Base-by-base conservation (phyloP, 2,329 filamentous ascomycete species). In the Sporothrix variecibatus region DNA sequence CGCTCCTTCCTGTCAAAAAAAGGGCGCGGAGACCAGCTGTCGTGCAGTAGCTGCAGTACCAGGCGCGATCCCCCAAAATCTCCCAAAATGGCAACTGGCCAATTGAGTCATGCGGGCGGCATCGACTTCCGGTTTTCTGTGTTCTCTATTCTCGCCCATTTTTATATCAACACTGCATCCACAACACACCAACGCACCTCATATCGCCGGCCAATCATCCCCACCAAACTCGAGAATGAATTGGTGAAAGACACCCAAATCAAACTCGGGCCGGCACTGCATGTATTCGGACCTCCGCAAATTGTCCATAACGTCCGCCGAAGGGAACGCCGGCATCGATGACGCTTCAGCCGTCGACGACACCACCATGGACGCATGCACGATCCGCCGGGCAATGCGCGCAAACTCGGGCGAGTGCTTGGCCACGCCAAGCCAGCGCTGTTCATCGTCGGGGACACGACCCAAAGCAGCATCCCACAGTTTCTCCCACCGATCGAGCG, bases 371-470 rank as follows among this genome's bases (percentile, higher is more conserved):
- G 38, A 20, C 26, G 49, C 43, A 17, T 51, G 15, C 1, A 53
- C 12, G 12, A 69, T 69, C 2, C 26, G 40, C 65, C 65, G n/a
- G 12, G 43, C 26, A 20, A 53, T 51, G 11, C 17, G 43, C 6
- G 65, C 43, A 23, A 69, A 69, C 43, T 69, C 65, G 12, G 65
- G 65, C 23, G 65, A 20, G 28, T 69, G 40, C 15, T 34, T 31
- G 43, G 65, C 43, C 17, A 69, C 46, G 8, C 65, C 65, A 26
- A 51, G 43, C 65, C 65, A 53, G 38, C 65, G 26, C 15, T 51
- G 65, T 8, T 69, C 26, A 8, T 51, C 65, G 1, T 28, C 5
- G 2, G 43, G 12, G 26, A 69, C 8, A 11, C 17, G 65, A 1
- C 4, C 65, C 31, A 51, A 17, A 1, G 65, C 65, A 3, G 28